Conservation (phyloP, 129 eudicot species). For the Scalesia atractyloides region DNA sequence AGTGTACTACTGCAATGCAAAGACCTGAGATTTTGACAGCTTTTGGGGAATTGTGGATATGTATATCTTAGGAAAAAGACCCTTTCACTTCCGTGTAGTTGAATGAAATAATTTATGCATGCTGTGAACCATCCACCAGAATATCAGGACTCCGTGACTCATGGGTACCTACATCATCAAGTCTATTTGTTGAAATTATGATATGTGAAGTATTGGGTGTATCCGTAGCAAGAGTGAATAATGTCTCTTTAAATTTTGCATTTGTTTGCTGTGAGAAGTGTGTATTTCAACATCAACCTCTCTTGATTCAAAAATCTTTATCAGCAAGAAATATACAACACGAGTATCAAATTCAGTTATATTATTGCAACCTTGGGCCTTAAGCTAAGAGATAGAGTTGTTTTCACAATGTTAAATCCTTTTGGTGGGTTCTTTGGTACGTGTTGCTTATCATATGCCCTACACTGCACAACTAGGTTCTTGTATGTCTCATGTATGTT, state of each 20-base stretch:
- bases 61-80: too few relatives aligned
- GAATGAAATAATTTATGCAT: too few relatives aligned
- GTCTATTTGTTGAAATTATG: too few relatives aligned
- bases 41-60: too few relatives aligned
- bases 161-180: too few relatives aligned
- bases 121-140: too few relatives aligned
- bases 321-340: background rate
- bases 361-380: constrained; percentile 7
- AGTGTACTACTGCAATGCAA: too few relatives aligned
- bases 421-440: constrained; percentile 10
- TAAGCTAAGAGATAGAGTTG: constrained; percentile 4
- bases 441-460: constrained; percentile 12
- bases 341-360: background rate
- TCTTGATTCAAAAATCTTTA: background rate
- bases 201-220: too few relatives aligned
- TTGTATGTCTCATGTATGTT: background rate
- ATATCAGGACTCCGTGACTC: too few relatives aligned
- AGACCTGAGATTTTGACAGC: too few relatives aligned
- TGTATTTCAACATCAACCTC: background rate
- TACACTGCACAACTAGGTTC: background rate
- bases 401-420: background rate
- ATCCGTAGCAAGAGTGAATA: too few relatives aligned
- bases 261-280: constrained; percentile 7
- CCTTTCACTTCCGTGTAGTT: too few relatives aligned
- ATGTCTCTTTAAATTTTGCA: background rate